These are phyloP conservation scores for Knoxdaviesia proteae DNA, from an alignment of 2,329 filamentous ascomycete genomes.

Conservation along the genomic window DNA sequence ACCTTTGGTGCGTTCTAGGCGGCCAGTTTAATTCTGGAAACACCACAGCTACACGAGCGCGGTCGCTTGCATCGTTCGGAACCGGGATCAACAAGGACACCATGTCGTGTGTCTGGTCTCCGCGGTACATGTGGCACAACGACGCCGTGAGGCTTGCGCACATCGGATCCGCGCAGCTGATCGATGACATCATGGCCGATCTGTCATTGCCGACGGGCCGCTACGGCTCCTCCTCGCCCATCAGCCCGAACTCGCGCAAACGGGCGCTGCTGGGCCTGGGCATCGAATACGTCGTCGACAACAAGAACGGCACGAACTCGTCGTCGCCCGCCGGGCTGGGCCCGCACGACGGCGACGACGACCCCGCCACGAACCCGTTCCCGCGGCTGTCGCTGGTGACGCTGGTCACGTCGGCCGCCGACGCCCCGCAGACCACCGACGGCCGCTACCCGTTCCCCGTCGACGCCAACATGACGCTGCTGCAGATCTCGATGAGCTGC, in stretches of 20 bases:
- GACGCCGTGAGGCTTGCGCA: constrained; percentile 2
- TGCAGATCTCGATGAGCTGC: constrained; percentile 3
- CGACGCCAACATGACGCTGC: constrained; percentile 3
- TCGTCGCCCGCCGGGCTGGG: background rate
- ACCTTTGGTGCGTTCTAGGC: too few relatives aligned
- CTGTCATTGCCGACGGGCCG: constrained; percentile 1
- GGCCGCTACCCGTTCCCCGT: constrained; percentile 3
- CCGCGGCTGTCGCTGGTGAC: constrained; percentile 2
- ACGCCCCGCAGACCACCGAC: background rate
- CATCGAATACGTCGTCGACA: too few relatives aligned
- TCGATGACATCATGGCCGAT: constrained; percentile 3
- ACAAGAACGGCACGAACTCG: background rate
- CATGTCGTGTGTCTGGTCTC: constrained; percentile 4
- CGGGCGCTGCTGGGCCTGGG: too few relatives aligned
- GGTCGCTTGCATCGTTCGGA: background rate
- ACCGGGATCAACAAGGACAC: constrained; percentile 5
- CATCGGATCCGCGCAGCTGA: constrained; percentile 2
- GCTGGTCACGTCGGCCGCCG: constrained; percentile 1
- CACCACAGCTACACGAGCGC: too few relatives aligned
- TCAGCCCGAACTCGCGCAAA: background rate
- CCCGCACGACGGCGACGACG: background rate
- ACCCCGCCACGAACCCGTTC: background rate
- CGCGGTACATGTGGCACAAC: constrained; percentile 2
- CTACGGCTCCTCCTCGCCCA: constrained; percentile 3
- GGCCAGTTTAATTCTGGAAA: too few relatives aligned